A percentile compares a stretch with the other conserved stretches of the same genome.
Evolutionary conservation across 2,329 filamentous ascomycete genomes (phyloP).

Genomic region (Fusarium sp.): DNA sequence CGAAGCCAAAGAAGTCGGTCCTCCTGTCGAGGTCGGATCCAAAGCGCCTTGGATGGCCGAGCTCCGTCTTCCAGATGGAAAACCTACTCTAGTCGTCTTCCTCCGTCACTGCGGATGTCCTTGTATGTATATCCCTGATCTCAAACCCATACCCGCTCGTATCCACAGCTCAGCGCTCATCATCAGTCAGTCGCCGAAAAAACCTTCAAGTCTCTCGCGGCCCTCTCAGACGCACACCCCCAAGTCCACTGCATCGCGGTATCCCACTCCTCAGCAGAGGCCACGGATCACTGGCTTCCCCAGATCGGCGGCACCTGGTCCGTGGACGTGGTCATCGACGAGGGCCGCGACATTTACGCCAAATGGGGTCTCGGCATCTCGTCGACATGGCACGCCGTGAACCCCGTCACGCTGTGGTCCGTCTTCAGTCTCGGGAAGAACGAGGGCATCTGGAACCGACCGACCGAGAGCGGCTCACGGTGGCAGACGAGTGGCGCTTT

Average conservation of each 20-base stretch:
- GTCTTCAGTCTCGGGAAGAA: slow-evolving; percentile 64
- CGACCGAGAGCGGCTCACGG: slow-evolving; percentile 69
- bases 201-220: slow-evolving; percentile 63
- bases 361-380: slow-evolving; percentile 71
- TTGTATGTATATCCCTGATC: slow-evolving; percentile 59
- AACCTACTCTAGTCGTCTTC: slow-evolving; percentile 70
- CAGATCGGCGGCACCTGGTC: slow-evolving; percentile 64
- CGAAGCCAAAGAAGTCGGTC: slow-evolving; percentile 53
- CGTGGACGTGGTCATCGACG: slow-evolving; percentile 66
- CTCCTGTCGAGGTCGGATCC: slow-evolving; percentile 60
- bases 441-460: slow-evolving; percentile 71
- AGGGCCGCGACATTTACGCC: slow-evolving; percentile 65
- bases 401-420: slow-evolving; percentile 64
- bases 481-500: slow-evolving; percentile 75
- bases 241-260: slow-evolving; percentile 66
- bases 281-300: slow-evolving; percentile 66
- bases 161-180: not conserved
- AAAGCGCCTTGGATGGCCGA: slow-evolving; percentile 63
- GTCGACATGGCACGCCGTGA: slow-evolving; percentile 68
- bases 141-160: no score
- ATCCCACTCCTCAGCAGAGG: slow-evolving; percentile 63
- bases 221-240: slow-evolving; percentile 58
- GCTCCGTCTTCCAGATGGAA: slow-evolving; percentile 61
- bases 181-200: slow-evolving; percentile 68
- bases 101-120: slow-evolving; percentile 77